Conservation (phyloP, 768 basidiomycete species). For the Suillus brevipes region DNA sequence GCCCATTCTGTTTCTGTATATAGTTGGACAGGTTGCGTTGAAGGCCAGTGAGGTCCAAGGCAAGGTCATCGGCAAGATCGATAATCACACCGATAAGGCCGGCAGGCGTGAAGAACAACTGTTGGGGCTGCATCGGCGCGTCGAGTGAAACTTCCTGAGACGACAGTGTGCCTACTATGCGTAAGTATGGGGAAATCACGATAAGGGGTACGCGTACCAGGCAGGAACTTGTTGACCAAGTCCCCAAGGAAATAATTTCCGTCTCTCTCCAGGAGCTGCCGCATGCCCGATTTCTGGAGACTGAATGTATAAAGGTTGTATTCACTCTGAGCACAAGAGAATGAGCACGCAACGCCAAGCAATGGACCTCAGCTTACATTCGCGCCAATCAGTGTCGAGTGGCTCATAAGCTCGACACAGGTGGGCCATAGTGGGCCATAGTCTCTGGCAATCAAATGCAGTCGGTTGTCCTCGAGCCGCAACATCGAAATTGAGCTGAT, state of each 20-base stretch:
- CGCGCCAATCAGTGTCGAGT: conserved; percentile 62
- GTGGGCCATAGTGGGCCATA: conserved; percentile 77
- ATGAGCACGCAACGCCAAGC: conserved; percentile 12
- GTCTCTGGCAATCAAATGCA: conserved; percentile 66
- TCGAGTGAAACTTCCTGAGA: conserved; percentile 44
- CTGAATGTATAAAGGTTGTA: conserved; percentile 68
- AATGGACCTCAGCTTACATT: conserved; percentile 54
- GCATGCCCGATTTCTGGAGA: conserved; percentile 43
- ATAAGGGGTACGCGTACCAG: conserved; percentile 43
- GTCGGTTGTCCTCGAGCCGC: conserved; percentile 43
- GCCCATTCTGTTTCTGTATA: conserved; percentile 53
- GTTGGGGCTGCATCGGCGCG: conserved; percentile 49
- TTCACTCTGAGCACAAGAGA: conserved; percentile 47
- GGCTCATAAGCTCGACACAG: conserved; percentile 56
- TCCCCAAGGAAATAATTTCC: conserved; percentile 79
- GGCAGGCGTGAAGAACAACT: conserved; percentile 74
- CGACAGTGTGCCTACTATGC: conserved; percentile 52
- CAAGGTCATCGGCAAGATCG: conserved; percentile 54
- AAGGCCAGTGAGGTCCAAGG: conserved; percentile 63
- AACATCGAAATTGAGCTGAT: conserved; percentile 78
- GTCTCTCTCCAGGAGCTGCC: conserved; percentile 54
- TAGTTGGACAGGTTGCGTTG: conserved; percentile 71
- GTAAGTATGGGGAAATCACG: conserved; percentile 3
- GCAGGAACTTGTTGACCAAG: conserved; percentile 71
- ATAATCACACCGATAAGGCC: conserved; percentile 77